Base-by-base conservation (phyloP, 148 eudicot species). In the Salicornia ramosissima region DNA sequence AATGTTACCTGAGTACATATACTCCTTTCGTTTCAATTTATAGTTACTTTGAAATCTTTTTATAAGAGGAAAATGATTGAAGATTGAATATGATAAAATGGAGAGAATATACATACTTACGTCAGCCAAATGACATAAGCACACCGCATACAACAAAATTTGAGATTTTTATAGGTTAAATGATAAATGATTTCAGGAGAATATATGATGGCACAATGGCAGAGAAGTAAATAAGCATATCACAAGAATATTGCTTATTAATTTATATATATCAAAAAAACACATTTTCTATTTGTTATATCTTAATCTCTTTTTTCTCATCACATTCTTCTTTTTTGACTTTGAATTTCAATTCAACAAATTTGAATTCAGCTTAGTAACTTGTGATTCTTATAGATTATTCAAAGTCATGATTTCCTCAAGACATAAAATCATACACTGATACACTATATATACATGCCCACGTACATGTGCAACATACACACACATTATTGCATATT, bases 261-360 rank as follows among this genome's bases (percentile, higher is more conserved):
- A 30, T 13, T 39, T 39, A 4, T 4, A 39, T 4, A 39, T 4
- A 4, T 39, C 42, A 39, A 4, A 39, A 39, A 39, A 10, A 39
- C n/a, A n/a, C n/a, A n/a, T n/a, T n/a, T n/a, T n/a, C n/a, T n/a
- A n/a, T n/a, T n/a, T n/a, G n/a, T n/a, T n/a, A n/a, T n/a, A n/a
- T n/a, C n/a, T n/a, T n/a, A n/a, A n/a, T n/a, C n/a, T n/a, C n/a
- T n/a, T n/a, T n/a, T 36, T 8, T 8, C 40, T 36, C 40, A 36
- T 36, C 40, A 3, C 8, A 8, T 36, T 36, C 8, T 36, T 55
- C 16, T 67, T 18, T 18, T 22, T 4, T 16, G 6, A 55, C 49
- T 65, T 31, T 71, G 65, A 71, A 59, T 59, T 77, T 71, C 72
- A 71, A 59, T 76, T 71, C 80, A 77, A 71, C 68, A 51, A n/a